Evolutionary conservation across 2,329 filamentous ascomycete genomes (phyloP).

Genomic region (Fusarium circinatum): DNA sequence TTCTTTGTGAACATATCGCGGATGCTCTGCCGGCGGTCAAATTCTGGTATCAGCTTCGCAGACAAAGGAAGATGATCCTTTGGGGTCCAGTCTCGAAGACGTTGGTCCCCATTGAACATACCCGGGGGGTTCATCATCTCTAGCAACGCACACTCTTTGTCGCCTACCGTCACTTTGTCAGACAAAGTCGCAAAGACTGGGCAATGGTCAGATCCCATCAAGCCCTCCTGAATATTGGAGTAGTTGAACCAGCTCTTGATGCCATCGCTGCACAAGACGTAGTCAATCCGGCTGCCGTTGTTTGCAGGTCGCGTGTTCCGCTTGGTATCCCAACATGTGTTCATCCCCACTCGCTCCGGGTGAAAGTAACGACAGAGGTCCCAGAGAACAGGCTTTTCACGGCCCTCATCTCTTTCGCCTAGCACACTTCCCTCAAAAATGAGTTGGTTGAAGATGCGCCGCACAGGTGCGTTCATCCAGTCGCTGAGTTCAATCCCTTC

Average conservation of each 20-base stretch:
- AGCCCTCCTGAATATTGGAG: conserved; percentile 89
- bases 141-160: conserved; percentile 62
- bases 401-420: conserved; percentile 73
- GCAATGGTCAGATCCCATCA: conserved; percentile 96
- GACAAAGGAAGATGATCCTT: conserved; percentile 79
- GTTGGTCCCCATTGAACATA: conserved; percentile 74
- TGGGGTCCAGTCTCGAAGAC: conserved; percentile 71
- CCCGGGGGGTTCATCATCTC: conserved; percentile 83
- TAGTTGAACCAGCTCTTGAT: conserved; percentile 84
- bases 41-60: conserved; percentile 86
- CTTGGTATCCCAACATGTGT: conserved; percentile 95
- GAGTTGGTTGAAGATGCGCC: conserved; percentile 87
- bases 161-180: conserved; percentile 66
- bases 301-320: conserved; percentile 97
- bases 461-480: conserved; percentile 76
- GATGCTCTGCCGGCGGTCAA: conserved; percentile 84
- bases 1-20: conserved; percentile 85
- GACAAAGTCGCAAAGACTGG: conserved; percentile 85
- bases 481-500: conserved; percentile 74
- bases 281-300: conserved; percentile 92
- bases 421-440: conserved; percentile 76
- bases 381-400: conserved; percentile 78
- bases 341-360: conserved; percentile 86
- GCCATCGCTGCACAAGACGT: conserved; percentile 82
- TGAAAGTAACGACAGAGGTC: conserved; percentile 88